A percentile compares a stretch with the other conserved stretches of the same genome.
phyloP scores from a whole-genome alignment of 345 rosid genomes.

The Geranium brycei region DNA sequence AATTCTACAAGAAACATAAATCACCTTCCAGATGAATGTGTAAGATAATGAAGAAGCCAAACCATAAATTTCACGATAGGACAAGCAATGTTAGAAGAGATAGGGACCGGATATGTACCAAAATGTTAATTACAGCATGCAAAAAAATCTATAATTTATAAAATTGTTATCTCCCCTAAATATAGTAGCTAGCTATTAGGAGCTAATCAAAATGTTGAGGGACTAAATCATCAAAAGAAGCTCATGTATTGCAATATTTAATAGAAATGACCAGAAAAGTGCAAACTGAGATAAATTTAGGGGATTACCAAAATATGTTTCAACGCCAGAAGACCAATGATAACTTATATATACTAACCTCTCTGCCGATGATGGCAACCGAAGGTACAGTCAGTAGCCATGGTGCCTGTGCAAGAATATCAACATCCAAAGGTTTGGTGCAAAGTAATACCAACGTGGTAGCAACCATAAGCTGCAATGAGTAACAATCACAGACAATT shows the following conservation, averaged over 20 bases:
- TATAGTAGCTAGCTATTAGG: background rate
- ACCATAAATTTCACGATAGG: too few species aligned
- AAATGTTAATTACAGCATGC: too few species aligned
- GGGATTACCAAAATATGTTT: background rate
- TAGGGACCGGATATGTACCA: too few species aligned
- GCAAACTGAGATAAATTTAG: background rate
- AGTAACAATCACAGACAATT: slow-evolving; percentile 8
- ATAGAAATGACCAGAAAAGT: background rate
- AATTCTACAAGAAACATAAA: too few species aligned
- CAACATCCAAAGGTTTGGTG: slow-evolving; percentile 52
- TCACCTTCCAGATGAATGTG: too few species aligned
- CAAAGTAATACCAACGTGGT: slow-evolving; percentile 82
- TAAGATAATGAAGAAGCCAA: too few species aligned
- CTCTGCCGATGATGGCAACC: slow-evolving; percentile 85
- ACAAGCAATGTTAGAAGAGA: too few species aligned
- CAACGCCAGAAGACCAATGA: background rate
- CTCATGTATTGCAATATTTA: background rate
- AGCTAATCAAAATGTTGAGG: background rate
- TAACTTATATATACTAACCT: slow-evolving; percentile 33
- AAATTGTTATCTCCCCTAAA: too few species aligned
- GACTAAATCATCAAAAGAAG: background rate
- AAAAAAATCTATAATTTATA: too few species aligned
- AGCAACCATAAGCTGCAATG: slow-evolving; percentile 91
- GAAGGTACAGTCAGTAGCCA: slow-evolving; percentile 86
- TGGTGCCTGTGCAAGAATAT: slow-evolving; percentile 45